phyloP scores from a whole-genome alignment of 2,329 filamentous ascomycete genomes.

The Aspergillus ochraceus region DNA sequence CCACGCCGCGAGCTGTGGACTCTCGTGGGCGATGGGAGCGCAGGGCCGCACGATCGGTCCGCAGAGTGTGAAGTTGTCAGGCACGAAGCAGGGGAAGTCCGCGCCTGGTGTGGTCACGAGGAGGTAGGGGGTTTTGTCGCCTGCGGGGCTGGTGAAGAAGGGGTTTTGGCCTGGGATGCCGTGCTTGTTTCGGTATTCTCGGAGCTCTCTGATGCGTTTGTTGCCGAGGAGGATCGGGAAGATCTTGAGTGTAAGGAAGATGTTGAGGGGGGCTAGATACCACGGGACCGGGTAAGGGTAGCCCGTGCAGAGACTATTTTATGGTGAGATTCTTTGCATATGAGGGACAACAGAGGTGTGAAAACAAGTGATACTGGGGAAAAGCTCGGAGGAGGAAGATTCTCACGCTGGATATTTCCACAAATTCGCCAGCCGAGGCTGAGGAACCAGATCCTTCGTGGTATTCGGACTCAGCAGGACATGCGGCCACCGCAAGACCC shows the following conservation, averaged over 20 bases:
- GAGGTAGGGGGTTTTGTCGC: constrained; percentile 12
- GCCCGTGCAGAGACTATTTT: constrained; percentile 39
- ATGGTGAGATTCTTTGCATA: not conserved
- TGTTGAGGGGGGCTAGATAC: constrained; percentile 40
- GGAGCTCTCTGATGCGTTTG: constrained; percentile 20
- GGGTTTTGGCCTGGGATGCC: constrained; percentile 22
- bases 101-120: constrained; percentile 21
- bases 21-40: constrained; percentile 30
- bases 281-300: constrained; percentile 46
- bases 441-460: constrained; percentile 42
- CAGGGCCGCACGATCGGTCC: constrained; percentile 45
- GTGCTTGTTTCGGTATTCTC: constrained; percentile 23
- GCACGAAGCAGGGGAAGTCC: constrained; percentile 39
- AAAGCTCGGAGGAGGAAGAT: not conserved
- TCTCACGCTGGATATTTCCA: constrained; percentile 22
- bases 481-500: constrained; percentile 31
- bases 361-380: not conserved
- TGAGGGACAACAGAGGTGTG: not conserved
- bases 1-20: constrained; percentile 43
- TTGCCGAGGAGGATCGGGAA: constrained; percentile 18
- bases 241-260: constrained; percentile 35
- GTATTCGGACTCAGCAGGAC: constrained; percentile 45
- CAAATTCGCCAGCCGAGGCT: constrained; percentile 33
- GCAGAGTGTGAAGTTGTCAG: constrained; percentile 38
- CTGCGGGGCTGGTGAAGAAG: not conserved